Evolutionary conservation across 73 alveolate species (phyloP).

Genomic region (Paramecium tetraurelia): DNA sequence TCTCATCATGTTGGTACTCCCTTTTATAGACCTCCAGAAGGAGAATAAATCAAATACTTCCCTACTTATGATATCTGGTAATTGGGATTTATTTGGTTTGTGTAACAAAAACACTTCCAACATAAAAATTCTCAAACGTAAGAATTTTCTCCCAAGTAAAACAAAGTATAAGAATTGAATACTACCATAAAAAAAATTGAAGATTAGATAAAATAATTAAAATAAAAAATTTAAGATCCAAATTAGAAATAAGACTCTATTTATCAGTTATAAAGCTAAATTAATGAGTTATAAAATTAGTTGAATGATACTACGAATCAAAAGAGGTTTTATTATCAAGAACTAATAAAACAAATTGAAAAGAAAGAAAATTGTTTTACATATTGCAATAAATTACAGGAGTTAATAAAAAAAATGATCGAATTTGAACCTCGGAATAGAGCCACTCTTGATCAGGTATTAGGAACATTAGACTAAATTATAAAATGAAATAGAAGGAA

Average conservation of each 20-base stretch:
- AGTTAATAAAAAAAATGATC: not conserved
- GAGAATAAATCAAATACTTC: not conserved
- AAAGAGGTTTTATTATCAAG: not conserved
- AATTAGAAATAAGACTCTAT: too few relatives aligned
- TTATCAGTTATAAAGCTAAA: too few relatives aligned
- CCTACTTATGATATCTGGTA: not conserved
- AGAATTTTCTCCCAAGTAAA: too few relatives aligned
- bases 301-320: too few relatives aligned
- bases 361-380: not conserved
- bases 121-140: too few relatives aligned
- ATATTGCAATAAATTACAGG: not conserved
- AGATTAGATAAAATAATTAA: too few relatives aligned
- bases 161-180: too few relatives aligned
- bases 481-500: not conserved
- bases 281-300: too few relatives aligned
- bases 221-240: too few relatives aligned
- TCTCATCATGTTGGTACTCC: not conserved
- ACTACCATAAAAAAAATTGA: too few relatives aligned
- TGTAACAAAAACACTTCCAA: not conserved
- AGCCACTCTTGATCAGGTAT: not conserved
- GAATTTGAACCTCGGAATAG: not conserved
- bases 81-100: not conserved
- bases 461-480: not conserved
- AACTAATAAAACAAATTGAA: not conserved
- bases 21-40: not conserved